A percentile compares a stretch with the other conserved stretches of the same genome.
phyloP scores from a whole-genome alignment of 305 asterid species.

The Rubia tinctorum region DNA sequence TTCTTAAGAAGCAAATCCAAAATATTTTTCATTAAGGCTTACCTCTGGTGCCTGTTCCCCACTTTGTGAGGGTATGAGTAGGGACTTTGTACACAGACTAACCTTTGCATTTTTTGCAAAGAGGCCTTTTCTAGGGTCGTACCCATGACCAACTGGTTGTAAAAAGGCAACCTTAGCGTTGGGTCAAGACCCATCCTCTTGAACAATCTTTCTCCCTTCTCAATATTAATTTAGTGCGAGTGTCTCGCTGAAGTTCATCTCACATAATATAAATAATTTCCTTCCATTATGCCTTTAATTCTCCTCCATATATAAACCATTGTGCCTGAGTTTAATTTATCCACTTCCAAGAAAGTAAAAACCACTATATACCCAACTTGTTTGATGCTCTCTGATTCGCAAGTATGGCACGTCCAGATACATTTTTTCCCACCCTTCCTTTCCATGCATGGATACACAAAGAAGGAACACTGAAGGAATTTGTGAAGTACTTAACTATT shows the following conservation, averaged over 20 bases:
- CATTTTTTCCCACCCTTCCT: not conserved
- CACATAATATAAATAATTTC: not conserved
- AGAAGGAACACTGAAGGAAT: not conserved
- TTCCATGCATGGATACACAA: not conserved
- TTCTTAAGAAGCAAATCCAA: no score
- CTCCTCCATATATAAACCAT: no score
- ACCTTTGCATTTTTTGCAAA: not conserved
- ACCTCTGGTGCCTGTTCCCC: not conserved
- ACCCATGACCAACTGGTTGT: no score
- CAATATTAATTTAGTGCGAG: no score
- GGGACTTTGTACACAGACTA: not conserved
- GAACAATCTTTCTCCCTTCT: no score
- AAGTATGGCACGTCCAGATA: not conserved
- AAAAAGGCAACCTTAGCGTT: no score
- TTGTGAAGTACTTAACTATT: not conserved
- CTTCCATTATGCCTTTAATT: not conserved
- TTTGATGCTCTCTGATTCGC: not conserved
- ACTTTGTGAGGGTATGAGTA: not conserved
- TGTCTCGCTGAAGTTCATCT: not conserved
- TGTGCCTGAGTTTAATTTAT: not conserved
- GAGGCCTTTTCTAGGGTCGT: not conserved
- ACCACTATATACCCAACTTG: not conserved
- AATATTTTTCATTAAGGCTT: not conserved
- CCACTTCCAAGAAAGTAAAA: no score
- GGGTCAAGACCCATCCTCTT: no score